Evolutionary conservation across 352 stramenopile genomes (phyloP).

Genomic region (Phytophthora pisi): DNA sequence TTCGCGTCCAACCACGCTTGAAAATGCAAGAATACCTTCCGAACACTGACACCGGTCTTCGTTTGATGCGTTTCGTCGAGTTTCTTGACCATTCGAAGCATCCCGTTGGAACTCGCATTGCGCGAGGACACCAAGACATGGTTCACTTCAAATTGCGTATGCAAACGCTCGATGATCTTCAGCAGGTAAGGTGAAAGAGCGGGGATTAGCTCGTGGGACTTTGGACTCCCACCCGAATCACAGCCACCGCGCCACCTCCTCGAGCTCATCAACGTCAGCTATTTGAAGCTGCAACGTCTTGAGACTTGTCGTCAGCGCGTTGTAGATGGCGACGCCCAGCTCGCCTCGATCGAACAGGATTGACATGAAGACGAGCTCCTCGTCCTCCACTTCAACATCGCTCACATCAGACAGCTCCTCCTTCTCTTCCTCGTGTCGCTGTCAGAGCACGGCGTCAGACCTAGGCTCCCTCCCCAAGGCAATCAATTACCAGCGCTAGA

Average conservation of each 20-base stretch:
- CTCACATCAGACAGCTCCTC: constrained; percentile 21
- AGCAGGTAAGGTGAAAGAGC: background rate
- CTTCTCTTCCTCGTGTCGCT: constrained; percentile 13
- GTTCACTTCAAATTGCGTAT: constrained; percentile 77
- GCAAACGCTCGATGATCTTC: constrained; percentile 63
- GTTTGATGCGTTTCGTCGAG: constrained; percentile 53
- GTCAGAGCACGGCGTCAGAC: constrained; percentile 4
- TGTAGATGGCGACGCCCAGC: constrained; percentile 78
- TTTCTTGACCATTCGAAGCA: constrained; percentile 73
- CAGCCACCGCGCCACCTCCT: constrained; percentile 40
- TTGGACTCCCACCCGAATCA: background rate
- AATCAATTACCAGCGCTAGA: background rate
- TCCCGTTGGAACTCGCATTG: constrained; percentile 65
- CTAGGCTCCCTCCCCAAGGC: background rate
- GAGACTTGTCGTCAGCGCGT: constrained; percentile 66
- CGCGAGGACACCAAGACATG: constrained; percentile 69
- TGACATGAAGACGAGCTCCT: constrained; percentile 72
- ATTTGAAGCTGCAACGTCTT: constrained; percentile 67
- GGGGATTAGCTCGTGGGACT: constrained; percentile 1
- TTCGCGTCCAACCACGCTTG: background rate
- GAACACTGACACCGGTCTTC: constrained; percentile 59
- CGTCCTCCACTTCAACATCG: constrained; percentile 44
- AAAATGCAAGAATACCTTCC: constrained; percentile 51
- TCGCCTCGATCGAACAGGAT: constrained; percentile 70
- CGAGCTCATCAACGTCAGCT: constrained; percentile 42